Conservation (phyloP, 2,329 filamentous ascomycete species). For the Helotiales sp. region DNA sequence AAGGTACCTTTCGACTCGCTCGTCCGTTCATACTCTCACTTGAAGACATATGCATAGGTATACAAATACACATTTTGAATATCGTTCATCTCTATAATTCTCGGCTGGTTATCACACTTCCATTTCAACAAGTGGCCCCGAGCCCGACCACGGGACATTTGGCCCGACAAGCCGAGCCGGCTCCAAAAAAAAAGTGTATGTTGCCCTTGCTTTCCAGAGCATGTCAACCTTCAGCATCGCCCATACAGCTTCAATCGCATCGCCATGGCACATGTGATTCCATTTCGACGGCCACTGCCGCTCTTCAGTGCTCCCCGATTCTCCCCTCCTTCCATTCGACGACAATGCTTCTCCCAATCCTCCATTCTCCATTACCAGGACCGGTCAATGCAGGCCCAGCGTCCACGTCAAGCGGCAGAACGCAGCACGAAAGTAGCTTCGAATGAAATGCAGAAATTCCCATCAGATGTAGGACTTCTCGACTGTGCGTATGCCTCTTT, state of each 20-base stretch:
- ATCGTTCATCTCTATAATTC: too few species aligned
- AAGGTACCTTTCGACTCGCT: too few species aligned
- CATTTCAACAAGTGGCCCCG: background rate
- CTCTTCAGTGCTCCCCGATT: slow-evolving; percentile 23
- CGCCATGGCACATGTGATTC: slow-evolving; percentile 13
- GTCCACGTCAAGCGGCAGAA: slow-evolving; percentile 17
- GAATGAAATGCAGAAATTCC: slow-evolving; percentile 26
- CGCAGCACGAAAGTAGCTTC: slow-evolving; percentile 27
- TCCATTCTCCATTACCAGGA: slow-evolving; percentile 14
- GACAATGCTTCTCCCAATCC: slow-evolving; percentile 36
- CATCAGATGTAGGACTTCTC: slow-evolving; percentile 38
- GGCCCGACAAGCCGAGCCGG: background rate
- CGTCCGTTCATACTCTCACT: too few species aligned
- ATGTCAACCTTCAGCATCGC: background rate
- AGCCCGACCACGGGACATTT: background rate
- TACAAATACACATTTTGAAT: too few species aligned
- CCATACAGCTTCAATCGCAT: too few species aligned
- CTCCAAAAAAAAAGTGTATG: slow-evolving; percentile 7
- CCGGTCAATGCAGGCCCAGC: slow-evolving; percentile 9
- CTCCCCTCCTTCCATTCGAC: slow-evolving; percentile 10
- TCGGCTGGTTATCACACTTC: too few species aligned
- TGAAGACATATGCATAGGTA: too few species aligned
- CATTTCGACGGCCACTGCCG: slow-evolving; percentile 37
- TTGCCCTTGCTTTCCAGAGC: background rate
- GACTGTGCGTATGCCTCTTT: slow-evolving; percentile 28